A percentile compares a stretch with the other conserved stretches of the same genome.
These are phyloP conservation scores for Hericium coralloides DNA, from an alignment of 768 basidiomycete genomes.

Conservation along the genomic window DNA sequence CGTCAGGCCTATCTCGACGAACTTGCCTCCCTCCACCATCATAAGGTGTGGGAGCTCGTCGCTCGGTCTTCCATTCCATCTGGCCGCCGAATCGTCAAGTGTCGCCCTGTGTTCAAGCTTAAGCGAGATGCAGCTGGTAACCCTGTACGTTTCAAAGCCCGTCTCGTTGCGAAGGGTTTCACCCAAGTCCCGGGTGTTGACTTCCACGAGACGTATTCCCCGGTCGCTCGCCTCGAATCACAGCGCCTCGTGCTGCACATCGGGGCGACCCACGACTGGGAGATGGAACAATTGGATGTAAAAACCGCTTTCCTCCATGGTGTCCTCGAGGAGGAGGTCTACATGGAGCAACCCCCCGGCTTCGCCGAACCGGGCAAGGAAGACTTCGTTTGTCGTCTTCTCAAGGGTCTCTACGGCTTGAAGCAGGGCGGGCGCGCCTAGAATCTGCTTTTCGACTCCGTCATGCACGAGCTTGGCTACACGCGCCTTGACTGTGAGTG, in stretches of 20 bases:
- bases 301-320: slow-evolving; percentile 32
- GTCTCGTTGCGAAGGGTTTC: slow-evolving; percentile 28
- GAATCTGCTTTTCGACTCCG: slow-evolving; percentile 17
- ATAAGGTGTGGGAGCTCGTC: not conserved
- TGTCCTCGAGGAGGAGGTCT: slow-evolving; percentile 28
- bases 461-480: not conserved
- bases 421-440: slow-evolving; percentile 26
- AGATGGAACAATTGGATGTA: slow-evolving; percentile 34
- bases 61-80: not conserved
- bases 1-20: not conserved
- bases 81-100: not conserved
- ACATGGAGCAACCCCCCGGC: slow-evolving; percentile 32
- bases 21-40: no score
- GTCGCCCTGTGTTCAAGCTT: slow-evolving; percentile 22
- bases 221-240: slow-evolving; percentile 11
- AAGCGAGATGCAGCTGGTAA: slow-evolving; percentile 22
- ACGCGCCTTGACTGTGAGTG: not conserved
- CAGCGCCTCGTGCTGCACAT: slow-evolving; percentile 24
- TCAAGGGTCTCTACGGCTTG: slow-evolving; percentile 27
- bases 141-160: slow-evolving; percentile 22
- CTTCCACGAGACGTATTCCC: slow-evolving; percentile 21
- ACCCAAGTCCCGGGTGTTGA: slow-evolving; percentile 24
- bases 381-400: slow-evolving; percentile 15
- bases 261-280: slow-evolving; percentile 25
- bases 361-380: slow-evolving; percentile 6